These are phyloP conservation scores for Sungouiella thailandica DNA, from an alignment of 805 yeast genomes.

Conservation along the genomic window DNA sequence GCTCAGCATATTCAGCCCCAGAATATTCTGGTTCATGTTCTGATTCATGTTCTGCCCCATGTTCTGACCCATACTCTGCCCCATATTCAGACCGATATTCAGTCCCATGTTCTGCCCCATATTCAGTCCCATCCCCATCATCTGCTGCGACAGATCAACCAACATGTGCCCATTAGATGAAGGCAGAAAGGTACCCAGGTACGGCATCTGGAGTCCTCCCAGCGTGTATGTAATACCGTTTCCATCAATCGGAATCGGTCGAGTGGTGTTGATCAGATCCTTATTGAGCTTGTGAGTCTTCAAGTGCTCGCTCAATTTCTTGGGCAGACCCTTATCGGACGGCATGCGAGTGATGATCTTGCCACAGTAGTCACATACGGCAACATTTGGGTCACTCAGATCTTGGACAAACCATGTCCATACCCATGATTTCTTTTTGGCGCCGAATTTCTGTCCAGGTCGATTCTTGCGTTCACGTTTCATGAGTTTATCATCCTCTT, in stretches of 20 bases:
- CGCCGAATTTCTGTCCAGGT: constrained; percentile 56
- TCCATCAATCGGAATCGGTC: constrained; percentile 37
- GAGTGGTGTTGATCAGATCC: constrained; percentile 35
- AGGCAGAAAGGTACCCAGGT: constrained; percentile 5
- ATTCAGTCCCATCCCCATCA: background rate
- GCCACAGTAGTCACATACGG: constrained; percentile 52
- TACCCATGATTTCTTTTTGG: constrained; percentile 59
- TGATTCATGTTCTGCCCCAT: background rate
- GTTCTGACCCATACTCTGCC: background rate
- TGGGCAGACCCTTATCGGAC: constrained; percentile 56
- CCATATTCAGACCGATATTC: background rate
- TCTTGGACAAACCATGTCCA: constrained; percentile 61
- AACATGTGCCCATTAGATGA: background rate
- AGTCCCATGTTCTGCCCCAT: background rate
- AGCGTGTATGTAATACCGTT: constrained; percentile 31
- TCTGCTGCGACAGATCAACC: background rate
- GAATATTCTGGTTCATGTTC: background rate
- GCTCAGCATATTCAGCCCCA: too few relatives aligned
- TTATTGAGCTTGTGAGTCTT: constrained; percentile 47
- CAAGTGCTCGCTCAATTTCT: constrained; percentile 53
- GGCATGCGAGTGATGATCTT: constrained; percentile 43
- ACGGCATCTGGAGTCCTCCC: constrained; percentile 22
- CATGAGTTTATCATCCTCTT: background rate
- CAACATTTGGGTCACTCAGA: constrained; percentile 40
- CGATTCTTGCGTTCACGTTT: constrained; percentile 36